Conservation (phyloP, 768 basidiomycete species). For the Macrolepiota fuliginosa region DNA sequence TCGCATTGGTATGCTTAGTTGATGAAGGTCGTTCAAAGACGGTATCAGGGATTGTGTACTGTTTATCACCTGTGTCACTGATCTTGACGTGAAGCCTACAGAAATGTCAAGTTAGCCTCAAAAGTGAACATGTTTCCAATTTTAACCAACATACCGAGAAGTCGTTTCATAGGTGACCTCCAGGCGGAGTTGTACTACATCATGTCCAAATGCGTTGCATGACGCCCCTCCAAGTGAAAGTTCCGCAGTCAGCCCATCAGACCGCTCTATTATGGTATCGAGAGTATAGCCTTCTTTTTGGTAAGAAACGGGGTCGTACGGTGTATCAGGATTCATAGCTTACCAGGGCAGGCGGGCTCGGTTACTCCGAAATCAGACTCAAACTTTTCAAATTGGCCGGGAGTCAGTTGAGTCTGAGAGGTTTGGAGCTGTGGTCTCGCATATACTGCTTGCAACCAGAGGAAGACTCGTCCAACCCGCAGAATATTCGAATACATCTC, state of each 20-base stretch:
- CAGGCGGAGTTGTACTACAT: slow-evolving; percentile 57
- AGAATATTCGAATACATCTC: not conserved
- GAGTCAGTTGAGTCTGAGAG: slow-evolving; percentile 3
- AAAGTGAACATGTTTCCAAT: not conserved
- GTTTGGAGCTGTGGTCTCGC: not conserved
- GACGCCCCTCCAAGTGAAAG: slow-evolving; percentile 51
- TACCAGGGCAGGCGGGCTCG: slow-evolving; percentile 14
- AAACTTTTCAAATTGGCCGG: not conserved
- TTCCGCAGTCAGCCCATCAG: slow-evolving; percentile 50
- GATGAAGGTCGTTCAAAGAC: slow-evolving; percentile 40
- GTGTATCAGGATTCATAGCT: slow-evolving; percentile 12
- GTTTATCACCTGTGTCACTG: slow-evolving; percentile 54
- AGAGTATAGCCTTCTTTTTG: slow-evolving; percentile 51
- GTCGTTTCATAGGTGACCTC: slow-evolving; percentile 64
- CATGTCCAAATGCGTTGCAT: slow-evolving; percentile 66
- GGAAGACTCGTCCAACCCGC: not conserved
- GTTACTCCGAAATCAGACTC: not conserved
- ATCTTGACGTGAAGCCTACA: slow-evolving; percentile 67
- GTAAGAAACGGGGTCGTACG: not conserved
- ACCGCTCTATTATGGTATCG: slow-evolving; percentile 37
- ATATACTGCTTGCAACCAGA: not conserved
- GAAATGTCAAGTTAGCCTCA: not conserved
- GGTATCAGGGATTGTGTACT: slow-evolving; percentile 73
- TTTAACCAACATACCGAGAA: slow-evolving; percentile 36
- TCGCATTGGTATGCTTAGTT: slow-evolving; percentile 25